Evolutionary conservation across 495 filamentous ascomycete genomes (phyloP), one percentile per base, ranked within the genome.

Genomic region (Lophiotrema nucula): DNA sequence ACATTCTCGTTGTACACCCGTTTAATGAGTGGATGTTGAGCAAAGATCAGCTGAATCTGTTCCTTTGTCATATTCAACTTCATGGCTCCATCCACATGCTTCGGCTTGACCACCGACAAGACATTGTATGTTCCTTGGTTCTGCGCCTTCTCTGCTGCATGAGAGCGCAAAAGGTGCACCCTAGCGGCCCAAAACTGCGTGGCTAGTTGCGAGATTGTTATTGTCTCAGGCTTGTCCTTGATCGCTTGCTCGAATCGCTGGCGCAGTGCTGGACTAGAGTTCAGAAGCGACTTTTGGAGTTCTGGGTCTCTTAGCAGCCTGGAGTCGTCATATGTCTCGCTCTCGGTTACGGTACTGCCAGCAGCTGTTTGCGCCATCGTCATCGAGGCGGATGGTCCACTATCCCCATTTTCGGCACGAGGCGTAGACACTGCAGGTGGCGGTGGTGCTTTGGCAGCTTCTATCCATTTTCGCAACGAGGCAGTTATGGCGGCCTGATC

Each of bases 1-100:
- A 97, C 90, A 65, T 88, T 89, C 63, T 96, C 90, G 65, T 97
- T 90, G 69, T 95, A 98, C 6, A 93, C 91, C 11, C 83, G 82
- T 68, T 88, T 88, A 47, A 97, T 88, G 8, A 98, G 78, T 11
- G 93, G 89, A 71, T 98, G 91, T 69, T 97, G 92, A 44, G 81
- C 82, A 70, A 98, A 92, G 52, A 98, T 93, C 55, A 95, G 80
- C 67, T 89, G 84, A 52, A 97, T 90, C 69, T 97, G 92, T 73
- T 97, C 93, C 57, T 89, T 87, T 67, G 82, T 91, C 46, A 98
- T 85, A 68, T 86, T 91, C 60, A 98, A 75, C 70, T 87, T 88
- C 11, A 83, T 79, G 52, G 85, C 82, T 49, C 85, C 87, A 67
- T 93, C 87, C 52, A 88, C 88, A 4, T 84, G 81, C 24, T 83